Base-by-base conservation (phyloP, 139 green algal species). In the Chlamydomonas eustigma region DNA sequence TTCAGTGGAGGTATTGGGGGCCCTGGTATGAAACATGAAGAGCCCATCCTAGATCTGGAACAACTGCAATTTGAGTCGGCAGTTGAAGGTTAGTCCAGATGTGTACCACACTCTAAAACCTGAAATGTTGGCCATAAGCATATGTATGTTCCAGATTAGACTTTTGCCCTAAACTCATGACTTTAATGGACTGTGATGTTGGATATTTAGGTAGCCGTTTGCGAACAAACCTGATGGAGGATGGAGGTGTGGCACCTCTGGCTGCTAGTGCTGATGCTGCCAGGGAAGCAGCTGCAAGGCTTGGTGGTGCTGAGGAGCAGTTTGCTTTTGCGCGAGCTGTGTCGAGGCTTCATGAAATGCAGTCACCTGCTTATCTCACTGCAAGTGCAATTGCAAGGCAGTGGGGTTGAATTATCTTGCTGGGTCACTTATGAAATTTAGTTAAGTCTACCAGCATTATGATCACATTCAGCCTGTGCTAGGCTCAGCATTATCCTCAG, bases 281-380 rank as follows among this genome's bases (percentile, higher is more conserved):
- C 1, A 39, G 39, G 2, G 79, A 75, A 1, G 71, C 82, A 1
- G 52, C 80, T 12, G 79, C 64, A 2, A 33, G 73, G 39, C 74
- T 95, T 36, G 90, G 89, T 0, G 90, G 91, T 1, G 44, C 77
- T 39, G 90, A 95, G 76, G 91, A 96, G 85, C 78, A 81, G 8
- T 95, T 97, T 78, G 92, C 92, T 0, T 96, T 97, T 78, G 68
- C 34, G 5, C 81, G 92, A 12, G 90, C 90, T 0, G 86, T 94
- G 35, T 93, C 83, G 1, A 81, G 89, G 39, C 79, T 95, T 52
- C 78, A 90, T 38, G 91, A 94, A 76, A 94, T 95, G 88, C 80
- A 86, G 65, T 80, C 64, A 0, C 64, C 76, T 4, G 39, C 76
- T 38, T 74, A 74, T 38, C 65, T 72, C 28, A 31, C 65, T 4